phyloP scores from a whole-genome alignment of 805 yeast species.

The Metschnikowia henanensis region DNA sequence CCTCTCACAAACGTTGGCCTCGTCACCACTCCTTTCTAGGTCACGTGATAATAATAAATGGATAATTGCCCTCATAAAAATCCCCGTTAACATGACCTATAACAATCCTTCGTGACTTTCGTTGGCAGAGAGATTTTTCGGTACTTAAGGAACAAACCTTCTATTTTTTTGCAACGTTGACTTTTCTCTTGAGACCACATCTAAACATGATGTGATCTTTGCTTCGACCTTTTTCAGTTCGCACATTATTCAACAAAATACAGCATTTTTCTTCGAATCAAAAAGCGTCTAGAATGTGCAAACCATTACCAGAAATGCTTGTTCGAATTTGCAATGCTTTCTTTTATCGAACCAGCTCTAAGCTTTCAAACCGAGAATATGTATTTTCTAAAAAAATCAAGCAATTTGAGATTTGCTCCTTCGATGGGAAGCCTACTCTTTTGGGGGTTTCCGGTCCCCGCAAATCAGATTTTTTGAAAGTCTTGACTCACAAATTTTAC shows the following conservation, averaged over 20 bases:
- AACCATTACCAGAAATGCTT: constrained; percentile 14
- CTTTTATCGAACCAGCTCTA: constrained; percentile 18
- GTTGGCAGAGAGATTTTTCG: too few species aligned
- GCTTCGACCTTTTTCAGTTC: too few species aligned
- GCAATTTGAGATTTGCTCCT: constrained; percentile 22
- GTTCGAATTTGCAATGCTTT: constrained; percentile 24
- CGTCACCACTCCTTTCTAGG: background rate
- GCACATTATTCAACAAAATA: too few species aligned
- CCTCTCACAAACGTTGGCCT: background rate
- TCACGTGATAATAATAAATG: too few species aligned
- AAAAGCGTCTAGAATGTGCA: background rate
- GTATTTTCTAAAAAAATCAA: constrained; percentile 29
- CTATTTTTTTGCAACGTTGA: too few species aligned
- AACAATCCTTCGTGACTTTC: too few species aligned
- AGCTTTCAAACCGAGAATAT: constrained; percentile 1
- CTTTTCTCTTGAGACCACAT: too few species aligned
- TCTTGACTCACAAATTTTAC: constrained; percentile 55
- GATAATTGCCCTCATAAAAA: too few species aligned
- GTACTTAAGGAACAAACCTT: too few species aligned
- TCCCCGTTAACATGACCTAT: too few species aligned
- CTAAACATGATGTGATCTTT: too few species aligned
- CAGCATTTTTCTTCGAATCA: too few species aligned
- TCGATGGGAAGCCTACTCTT: constrained; percentile 18
- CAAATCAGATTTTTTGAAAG: constrained; percentile 54
- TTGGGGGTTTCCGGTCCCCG: constrained; percentile 41